These are phyloP conservation scores for Puccinia polysora DNA, from an alignment of 1,284 basidiomycete species.

Conservation along the genomic window DNA sequence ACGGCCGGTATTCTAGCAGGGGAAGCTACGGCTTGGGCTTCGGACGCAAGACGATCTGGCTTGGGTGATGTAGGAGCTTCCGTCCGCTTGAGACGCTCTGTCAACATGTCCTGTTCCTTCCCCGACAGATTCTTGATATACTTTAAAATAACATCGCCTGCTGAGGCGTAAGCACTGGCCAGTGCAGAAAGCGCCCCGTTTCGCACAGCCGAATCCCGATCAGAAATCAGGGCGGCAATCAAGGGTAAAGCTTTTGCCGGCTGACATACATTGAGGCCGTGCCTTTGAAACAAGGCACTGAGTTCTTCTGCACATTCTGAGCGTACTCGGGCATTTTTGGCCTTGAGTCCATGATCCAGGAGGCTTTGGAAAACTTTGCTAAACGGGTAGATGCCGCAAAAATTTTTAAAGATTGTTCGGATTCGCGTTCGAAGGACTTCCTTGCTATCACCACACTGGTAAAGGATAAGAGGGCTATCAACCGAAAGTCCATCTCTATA, in stretches of 20 bases:
- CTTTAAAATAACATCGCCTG: conserved; percentile 80
- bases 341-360: conserved; percentile 76
- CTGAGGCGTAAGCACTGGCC: conserved; percentile 75
- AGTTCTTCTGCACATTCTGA: conserved; percentile 80
- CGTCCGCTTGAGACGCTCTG: conserved; percentile 79
- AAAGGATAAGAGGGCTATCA: neutral
- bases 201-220: conserved; percentile 78
- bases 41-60: conserved; percentile 11
- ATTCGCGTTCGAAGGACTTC: conserved; percentile 55
- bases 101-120: conserved; percentile 84
- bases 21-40: conserved; percentile 34
- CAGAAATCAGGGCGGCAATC: conserved; percentile 75
- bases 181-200: conserved; percentile 73
- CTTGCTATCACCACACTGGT: conserved; percentile 59
- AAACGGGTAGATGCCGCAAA: conserved; percentile 69
- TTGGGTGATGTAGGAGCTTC: conserved; percentile 54
- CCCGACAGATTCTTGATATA: conserved; percentile 69
- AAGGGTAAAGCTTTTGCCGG: conserved; percentile 69
- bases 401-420: conserved; percentile 56
- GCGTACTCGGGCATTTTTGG: conserved; percentile 83
- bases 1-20: conserved; percentile 20
- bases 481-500: conserved; percentile 10
- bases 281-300: conserved; percentile 69
- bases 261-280: conserved; percentile 72
- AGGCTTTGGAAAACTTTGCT: conserved; percentile 82